phyloP scores from a whole-genome alignment of 371 early-diverging fungal genomes.

The Coemansia sp. region DNA sequence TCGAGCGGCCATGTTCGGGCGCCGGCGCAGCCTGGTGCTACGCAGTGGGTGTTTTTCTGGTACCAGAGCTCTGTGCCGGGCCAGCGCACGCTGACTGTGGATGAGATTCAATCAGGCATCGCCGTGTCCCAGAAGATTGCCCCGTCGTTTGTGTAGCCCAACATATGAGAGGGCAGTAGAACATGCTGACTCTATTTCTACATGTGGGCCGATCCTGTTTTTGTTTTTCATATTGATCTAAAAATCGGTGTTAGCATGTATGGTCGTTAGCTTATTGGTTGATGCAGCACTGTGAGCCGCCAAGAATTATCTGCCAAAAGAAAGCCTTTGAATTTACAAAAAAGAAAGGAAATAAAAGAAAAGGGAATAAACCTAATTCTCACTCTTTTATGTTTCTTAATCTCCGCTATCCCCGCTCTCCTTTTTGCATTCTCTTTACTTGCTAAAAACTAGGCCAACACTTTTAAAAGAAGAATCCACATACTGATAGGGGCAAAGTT shows the following conservation, averaged over 20 bases:
- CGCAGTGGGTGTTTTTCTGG: conserved; percentile 48
- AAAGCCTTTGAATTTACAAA: neutral
- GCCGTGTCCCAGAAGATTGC: conserved; percentile 26
- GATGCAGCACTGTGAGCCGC: too few relatives aligned
- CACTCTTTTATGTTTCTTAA: too few relatives aligned
- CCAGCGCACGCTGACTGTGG: conserved; percentile 8
- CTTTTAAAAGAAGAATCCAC: neutral
- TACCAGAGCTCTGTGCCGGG: conserved; percentile 16
- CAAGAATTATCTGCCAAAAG: too few relatives aligned
- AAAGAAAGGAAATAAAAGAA: too few relatives aligned
- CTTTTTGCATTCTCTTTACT: too few relatives aligned
- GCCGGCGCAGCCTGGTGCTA: conserved; percentile 5
- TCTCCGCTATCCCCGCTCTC: too few relatives aligned
- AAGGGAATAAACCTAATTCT: too few relatives aligned
- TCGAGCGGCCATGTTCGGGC: conserved; percentile 73
- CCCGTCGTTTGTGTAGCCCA: conserved; percentile 25
- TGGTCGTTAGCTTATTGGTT: too few relatives aligned
- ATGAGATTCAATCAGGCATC: conserved; percentile 27
- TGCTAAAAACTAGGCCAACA: neutral
- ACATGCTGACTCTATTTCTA: neutral
- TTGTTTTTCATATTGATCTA: too few relatives aligned
- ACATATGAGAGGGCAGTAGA: neutral
- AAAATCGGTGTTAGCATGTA: too few relatives aligned
- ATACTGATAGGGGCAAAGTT: too few relatives aligned
- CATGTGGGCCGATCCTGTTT: too few relatives aligned